A percentile compares a stretch with the other conserved stretches of the same genome.
Evolutionary conservation across 768 basidiomycete species (phyloP).

Genomic region (Tulasnella sp.): DNA sequence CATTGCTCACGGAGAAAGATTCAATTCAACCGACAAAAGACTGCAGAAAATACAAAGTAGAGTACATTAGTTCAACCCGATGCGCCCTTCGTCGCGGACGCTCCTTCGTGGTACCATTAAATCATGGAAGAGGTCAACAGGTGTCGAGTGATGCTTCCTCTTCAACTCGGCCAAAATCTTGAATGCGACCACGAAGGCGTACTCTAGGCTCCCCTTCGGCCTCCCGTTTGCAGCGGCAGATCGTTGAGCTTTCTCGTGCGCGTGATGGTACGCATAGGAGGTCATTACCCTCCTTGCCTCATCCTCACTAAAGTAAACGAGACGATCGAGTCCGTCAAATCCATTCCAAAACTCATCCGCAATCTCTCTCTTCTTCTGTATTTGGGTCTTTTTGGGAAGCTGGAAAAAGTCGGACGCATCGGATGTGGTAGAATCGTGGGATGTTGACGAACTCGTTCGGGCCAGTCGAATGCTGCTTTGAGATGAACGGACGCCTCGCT

Average conservation of each 20-base stretch:
- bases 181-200: neutral
- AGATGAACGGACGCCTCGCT: neutral
- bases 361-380: slow-evolving; percentile 43
- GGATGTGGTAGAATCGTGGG: neutral
- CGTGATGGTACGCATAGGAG: slow-evolving; percentile 45
- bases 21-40: neutral
- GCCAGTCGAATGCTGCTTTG: neutral
- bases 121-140: neutral
- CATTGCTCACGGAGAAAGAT: no score
- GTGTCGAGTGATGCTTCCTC: neutral
- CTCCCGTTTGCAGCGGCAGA: neutral
- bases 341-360: slow-evolving; percentile 37
- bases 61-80: neutral
- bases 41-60: no score
- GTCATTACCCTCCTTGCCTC: slow-evolving; percentile 38
- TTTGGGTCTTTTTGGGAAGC: slow-evolving; percentile 35
- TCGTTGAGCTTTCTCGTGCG: slow-evolving; percentile 23
- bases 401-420: slow-evolving; percentile 1
- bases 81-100: neutral
- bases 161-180: neutral
- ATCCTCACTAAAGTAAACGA: slow-evolving; percentile 29
- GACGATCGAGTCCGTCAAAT: slow-evolving; percentile 2
- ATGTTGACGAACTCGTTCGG: neutral
- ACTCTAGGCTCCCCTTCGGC: neutral
- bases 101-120: neutral